Conservation (phyloP, 176 grass and related monocot species). For the Bolboschoenus planiculmis region DNA sequence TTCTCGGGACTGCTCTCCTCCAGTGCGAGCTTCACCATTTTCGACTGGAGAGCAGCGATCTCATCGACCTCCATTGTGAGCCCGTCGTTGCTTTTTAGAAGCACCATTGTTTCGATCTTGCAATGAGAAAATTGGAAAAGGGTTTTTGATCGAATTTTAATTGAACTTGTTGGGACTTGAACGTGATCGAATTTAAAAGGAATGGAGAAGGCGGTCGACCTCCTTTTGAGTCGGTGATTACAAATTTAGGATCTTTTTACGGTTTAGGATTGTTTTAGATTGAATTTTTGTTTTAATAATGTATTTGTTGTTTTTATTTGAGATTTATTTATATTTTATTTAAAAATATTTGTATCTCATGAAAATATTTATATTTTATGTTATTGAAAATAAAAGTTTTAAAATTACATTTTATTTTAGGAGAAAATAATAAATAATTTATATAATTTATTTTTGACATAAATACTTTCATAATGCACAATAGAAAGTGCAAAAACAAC, state of each 20-base stretch:
- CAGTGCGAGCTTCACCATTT: neutral
- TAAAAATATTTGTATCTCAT: too few relatives aligned
- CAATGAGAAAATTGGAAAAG: neutral
- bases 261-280: too few relatives aligned
- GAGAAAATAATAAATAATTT: too few relatives aligned
- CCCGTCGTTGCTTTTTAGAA: neutral
- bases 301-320: too few relatives aligned
- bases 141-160: neutral
- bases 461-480: too few relatives aligned
- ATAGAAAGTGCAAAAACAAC: too few relatives aligned
- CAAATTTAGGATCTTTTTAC: neutral
- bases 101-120: slow-evolving; percentile 9
- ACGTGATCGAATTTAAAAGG: neutral
- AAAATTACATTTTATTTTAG: too few relatives aligned
- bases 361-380: too few relatives aligned
- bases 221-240: neutral
- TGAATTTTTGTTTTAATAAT: too few relatives aligned
- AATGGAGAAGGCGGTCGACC: neutral
- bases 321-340: too few relatives aligned
- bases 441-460: too few relatives aligned
- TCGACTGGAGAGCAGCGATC: neutral
- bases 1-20: neutral
- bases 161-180: neutral
- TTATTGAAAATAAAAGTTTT: too few relatives aligned
- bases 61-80: neutral